These are phyloP conservation scores for Prototheca cutis DNA, from an alignment of 163 green algal species.

Conservation along the genomic window DNA sequence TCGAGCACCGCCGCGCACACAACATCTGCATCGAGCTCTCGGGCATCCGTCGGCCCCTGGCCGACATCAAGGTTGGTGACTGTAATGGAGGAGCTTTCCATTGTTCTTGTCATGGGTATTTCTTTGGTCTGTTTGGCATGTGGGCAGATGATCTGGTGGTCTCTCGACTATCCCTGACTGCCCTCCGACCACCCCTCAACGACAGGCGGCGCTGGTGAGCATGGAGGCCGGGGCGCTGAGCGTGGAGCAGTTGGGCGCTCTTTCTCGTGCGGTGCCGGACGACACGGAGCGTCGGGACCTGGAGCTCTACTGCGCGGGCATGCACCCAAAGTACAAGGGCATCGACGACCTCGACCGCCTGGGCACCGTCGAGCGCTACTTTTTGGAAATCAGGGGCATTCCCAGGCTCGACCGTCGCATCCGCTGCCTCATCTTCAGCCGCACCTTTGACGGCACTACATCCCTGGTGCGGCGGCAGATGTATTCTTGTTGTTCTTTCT, in stretches of 20 bases:
- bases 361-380: slow-evolving; percentile 68
- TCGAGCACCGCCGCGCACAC: slow-evolving; percentile 62
- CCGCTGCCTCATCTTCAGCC: slow-evolving; percentile 47
- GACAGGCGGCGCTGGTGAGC: slow-evolving; percentile 37
- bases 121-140: too few species aligned
- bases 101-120: too few species aligned
- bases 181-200: background rate
- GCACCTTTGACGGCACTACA: slow-evolving; percentile 31
- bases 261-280: slow-evolving; percentile 49
- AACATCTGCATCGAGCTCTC: slow-evolving; percentile 79
- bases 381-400: slow-evolving; percentile 62
- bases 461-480: slow-evolving; percentile 27
- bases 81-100: too few species aligned
- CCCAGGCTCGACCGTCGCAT: slow-evolving; percentile 55
- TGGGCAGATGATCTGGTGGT: background rate
- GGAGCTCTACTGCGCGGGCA: slow-evolving; percentile 39
- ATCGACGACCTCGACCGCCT: slow-evolving; percentile 43
- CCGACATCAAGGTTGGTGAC: slow-evolving; percentile 49
- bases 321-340: slow-evolving; percentile 50
- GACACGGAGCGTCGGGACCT: slow-evolving; percentile 48
- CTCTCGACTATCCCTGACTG: background rate
- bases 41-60: slow-evolving; percentile 54
- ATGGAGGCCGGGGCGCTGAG: slow-evolving; percentile 51
- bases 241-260: slow-evolving; percentile 53
- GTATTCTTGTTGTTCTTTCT: too few species aligned